Conservation (phyloP, 2,329 filamentous ascomycete species). For the Cercospora nicotianae region DNA sequence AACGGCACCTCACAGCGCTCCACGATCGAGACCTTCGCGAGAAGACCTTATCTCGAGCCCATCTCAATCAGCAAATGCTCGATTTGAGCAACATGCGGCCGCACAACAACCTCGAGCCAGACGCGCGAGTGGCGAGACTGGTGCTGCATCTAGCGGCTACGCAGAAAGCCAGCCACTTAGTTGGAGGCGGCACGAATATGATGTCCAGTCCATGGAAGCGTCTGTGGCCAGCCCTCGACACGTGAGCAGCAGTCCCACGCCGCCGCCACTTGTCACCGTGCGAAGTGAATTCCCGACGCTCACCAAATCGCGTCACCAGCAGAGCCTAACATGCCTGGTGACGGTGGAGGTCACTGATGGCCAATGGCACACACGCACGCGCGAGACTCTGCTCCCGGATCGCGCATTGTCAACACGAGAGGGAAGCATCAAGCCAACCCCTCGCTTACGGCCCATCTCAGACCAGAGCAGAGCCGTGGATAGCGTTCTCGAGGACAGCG, state of each 20-base stretch:
- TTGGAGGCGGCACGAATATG: constrained; percentile 83
- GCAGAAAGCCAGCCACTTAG: constrained; percentile 69
- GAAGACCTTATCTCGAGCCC: constrained; percentile 33
- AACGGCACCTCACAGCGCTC: constrained; percentile 12
- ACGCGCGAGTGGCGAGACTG: constrained; percentile 76
- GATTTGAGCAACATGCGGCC: constrained; percentile 30
- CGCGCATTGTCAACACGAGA: constrained; percentile 47
- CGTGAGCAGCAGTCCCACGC: constrained; percentile 78
- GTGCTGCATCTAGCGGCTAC: constrained; percentile 72
- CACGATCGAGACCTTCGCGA: constrained; percentile 22
- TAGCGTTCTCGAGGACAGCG: constrained; percentile 64
- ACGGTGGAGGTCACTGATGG: constrained; percentile 92
- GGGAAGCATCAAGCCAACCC: constrained; percentile 59
- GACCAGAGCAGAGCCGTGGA: constrained; percentile 44
- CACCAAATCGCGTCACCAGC: constrained; percentile 86
- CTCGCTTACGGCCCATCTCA: constrained; percentile 40
- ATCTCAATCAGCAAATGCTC: constrained; percentile 14
- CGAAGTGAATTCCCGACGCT: constrained; percentile 96
- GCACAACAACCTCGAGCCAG: constrained; percentile 60
- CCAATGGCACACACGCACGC: constrained; percentile 83
- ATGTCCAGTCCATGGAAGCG: constrained; percentile 93
- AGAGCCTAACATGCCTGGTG: constrained; percentile 88
- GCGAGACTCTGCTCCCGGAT: constrained; percentile 65
- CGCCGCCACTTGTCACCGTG: constrained; percentile 85
- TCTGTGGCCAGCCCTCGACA: constrained; percentile 71